Conservation (phyloP, 2,329 filamentous ascomycete species). For the Aspergillus quadricinctus region DNA sequence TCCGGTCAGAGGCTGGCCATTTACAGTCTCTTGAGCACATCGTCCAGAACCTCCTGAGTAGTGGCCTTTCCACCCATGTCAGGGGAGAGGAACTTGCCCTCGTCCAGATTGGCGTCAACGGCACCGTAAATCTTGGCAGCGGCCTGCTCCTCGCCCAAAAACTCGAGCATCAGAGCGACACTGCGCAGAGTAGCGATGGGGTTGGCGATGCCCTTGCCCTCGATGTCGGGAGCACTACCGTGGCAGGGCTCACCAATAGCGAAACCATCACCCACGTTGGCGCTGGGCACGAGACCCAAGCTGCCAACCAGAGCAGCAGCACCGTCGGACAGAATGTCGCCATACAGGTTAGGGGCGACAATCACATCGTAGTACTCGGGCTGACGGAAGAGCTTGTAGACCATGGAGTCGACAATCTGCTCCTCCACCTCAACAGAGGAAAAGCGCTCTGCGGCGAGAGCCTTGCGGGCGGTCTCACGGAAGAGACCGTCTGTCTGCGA, state of each 20-base stretch:
- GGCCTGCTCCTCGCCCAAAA: slow-evolving; percentile 79
- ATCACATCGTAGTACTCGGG: slow-evolving; percentile 95
- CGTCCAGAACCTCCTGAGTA: slow-evolving; percentile 80
- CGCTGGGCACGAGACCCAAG: slow-evolving; percentile 85
- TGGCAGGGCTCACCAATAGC: slow-evolving; percentile 98
- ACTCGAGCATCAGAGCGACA: slow-evolving; percentile 93
- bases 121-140: slow-evolving; percentile 87
- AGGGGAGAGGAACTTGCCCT: slow-evolving; percentile 76
- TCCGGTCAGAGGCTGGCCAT: not conserved
- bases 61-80: slow-evolving; percentile 85
- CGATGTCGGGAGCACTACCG: slow-evolving; percentile 91
- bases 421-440: slow-evolving; percentile 70
- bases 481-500: slow-evolving; percentile 96
- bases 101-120: slow-evolving; percentile 83
- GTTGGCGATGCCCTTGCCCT: slow-evolving; percentile 89
- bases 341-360: slow-evolving; percentile 95
- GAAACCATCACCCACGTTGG: slow-evolving; percentile 91
- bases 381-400: slow-evolving; percentile 98
- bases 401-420: slow-evolving; percentile 99
- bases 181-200: slow-evolving; percentile 91
- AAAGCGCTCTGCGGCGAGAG: slow-evolving; percentile 65
- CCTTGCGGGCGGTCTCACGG: slow-evolving; percentile 70
- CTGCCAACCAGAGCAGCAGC: slow-evolving; percentile 90
- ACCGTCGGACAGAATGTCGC: slow-evolving; percentile 92
- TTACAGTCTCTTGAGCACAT: slow-evolving; percentile 80